A percentile compares a stretch with the other conserved stretches of the same genome.
Conservation (phyloP, 2,329 filamentous ascomycete species). For the Cercospora sp. region DNA sequence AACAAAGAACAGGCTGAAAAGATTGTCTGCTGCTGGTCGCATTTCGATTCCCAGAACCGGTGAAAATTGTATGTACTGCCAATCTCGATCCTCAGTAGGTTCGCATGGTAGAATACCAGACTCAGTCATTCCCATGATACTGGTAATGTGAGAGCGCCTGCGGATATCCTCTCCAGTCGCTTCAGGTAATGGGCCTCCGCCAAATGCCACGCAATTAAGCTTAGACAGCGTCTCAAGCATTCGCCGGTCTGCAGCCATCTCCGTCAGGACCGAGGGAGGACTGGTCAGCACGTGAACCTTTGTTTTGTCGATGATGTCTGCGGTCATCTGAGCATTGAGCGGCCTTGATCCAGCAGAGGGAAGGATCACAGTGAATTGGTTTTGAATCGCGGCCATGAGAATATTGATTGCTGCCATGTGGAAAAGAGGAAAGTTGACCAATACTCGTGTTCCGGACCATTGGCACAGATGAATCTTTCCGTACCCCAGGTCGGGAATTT, state of each 20-base stretch:
- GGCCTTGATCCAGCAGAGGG: conserved; percentile 5
- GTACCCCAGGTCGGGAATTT: conserved; percentile 7
- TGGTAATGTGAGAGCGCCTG: conserved; percentile 9
- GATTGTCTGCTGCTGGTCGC: conserved; percentile 15
- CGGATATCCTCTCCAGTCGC: conserved; percentile 16
- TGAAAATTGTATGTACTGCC: conserved; percentile 23
- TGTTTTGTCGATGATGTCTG: conserved; percentile 14
- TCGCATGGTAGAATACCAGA: conserved; percentile 18
- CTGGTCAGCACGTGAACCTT: conserved; percentile 9
- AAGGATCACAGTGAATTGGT: conserved; percentile 13
- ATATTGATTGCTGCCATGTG: conserved; percentile 20
- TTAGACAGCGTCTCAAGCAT: conserved; percentile 16
- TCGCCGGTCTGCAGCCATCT: conserved; percentile 16
- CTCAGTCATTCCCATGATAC: conserved; percentile 19
- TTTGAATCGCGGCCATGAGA: conserved; percentile 11
- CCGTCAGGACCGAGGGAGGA: conserved; percentile 17
- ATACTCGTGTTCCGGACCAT: conserved; percentile 13
- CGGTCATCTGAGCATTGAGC: conserved; percentile 13
- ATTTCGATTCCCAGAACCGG: conserved; percentile 21
- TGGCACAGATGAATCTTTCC: conserved; percentile 12
- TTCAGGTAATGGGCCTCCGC: conserved; percentile 19
- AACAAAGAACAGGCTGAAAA: conserved; percentile 23
- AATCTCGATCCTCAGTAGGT: conserved; percentile 14
- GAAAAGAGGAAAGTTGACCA: conserved; percentile 18
- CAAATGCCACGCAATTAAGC: conserved; percentile 11